These are phyloP conservation scores for Pseudogymnoascus sp. DNA, from an alignment of 2,329 filamentous ascomycete genomes.

Conservation along the genomic window DNA sequence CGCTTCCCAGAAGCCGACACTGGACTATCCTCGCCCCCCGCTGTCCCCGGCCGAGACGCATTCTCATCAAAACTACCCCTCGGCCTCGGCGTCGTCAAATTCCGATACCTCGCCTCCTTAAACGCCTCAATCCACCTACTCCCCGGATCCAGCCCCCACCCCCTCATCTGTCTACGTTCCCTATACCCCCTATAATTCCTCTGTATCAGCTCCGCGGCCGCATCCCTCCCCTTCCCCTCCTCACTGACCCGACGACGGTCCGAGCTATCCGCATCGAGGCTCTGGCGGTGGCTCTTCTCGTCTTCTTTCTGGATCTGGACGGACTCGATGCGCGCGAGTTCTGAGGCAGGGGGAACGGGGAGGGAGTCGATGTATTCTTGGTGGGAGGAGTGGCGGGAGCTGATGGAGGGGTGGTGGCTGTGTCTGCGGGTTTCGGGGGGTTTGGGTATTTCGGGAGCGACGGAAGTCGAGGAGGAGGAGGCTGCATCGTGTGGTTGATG, in stretches of 20 bases:
- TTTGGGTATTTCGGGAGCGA: neutral
- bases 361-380: slow-evolving; percentile 27
- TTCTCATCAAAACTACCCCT: slow-evolving; percentile 15
- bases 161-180: slow-evolving; percentile 60
- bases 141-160: slow-evolving; percentile 46
- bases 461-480: neutral
- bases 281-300: slow-evolving; percentile 21
- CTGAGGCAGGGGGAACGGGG: slow-evolving; percentile 24
- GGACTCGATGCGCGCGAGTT: slow-evolving; percentile 41
- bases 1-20: slow-evolving; percentile 2
- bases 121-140: slow-evolving; percentile 36
- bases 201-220: slow-evolving; percentile 53
- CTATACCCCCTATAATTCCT: slow-evolving; percentile 73
- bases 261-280: slow-evolving; percentile 9
- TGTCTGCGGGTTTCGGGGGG: neutral
- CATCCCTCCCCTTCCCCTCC: slow-evolving; percentile 36
- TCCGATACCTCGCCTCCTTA: slow-evolving; percentile 48
- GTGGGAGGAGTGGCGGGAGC: slow-evolving; percentile 13
- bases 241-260: slow-evolving; percentile 24
- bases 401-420: neutral
- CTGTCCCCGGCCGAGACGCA: slow-evolving; percentile 2
- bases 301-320: slow-evolving; percentile 36
- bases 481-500: neutral
- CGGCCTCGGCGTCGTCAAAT: slow-evolving; percentile 38
- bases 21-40: slow-evolving; percentile 4